Conservation (phyloP, 768 basidiomycete species). For the Sarcodon sp. region DNA sequence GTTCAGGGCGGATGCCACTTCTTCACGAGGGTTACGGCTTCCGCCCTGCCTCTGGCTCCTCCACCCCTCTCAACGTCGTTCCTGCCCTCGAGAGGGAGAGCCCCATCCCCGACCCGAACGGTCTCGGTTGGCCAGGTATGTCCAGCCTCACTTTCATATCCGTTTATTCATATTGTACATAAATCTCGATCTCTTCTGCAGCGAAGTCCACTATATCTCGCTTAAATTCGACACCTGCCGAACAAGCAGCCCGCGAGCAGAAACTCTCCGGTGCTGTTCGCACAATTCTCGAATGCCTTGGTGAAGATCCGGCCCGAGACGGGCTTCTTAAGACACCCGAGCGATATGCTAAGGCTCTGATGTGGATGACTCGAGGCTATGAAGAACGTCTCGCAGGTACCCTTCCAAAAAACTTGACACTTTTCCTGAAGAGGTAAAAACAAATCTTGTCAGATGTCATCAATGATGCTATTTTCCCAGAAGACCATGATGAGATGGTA, state of each 20-base stretch:
- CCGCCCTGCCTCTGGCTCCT: constrained; percentile 51
- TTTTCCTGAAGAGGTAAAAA: constrained; percentile 1
- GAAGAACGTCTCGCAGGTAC: constrained; percentile 86
- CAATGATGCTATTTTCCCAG: constrained; percentile 95
- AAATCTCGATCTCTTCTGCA: constrained; percentile 18
- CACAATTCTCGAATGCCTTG: constrained; percentile 91
- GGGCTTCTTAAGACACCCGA: constrained; percentile 88
- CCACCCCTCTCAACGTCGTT: constrained; percentile 38
- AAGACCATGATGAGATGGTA: constrained; percentile 99
- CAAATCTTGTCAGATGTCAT: constrained; percentile 64
- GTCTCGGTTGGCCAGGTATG: constrained; percentile 89
- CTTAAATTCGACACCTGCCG: constrained; percentile 65
- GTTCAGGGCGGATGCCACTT: constrained; percentile 7
- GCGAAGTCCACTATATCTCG: constrained; percentile 87
- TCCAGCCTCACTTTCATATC: constrained; percentile 5
- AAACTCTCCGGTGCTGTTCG: constrained; percentile 78
- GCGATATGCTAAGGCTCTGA: constrained; percentile 89
- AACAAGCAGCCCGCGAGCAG: constrained; percentile 59
- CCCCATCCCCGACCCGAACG: constrained; percentile 43
- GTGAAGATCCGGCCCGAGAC: constrained; percentile 94
- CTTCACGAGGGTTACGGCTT: constrained; percentile 76
- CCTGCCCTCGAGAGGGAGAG: constrained; percentile 15
- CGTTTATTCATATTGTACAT: neutral
- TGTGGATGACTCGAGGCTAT: constrained; percentile 99
- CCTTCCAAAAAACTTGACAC: constrained; percentile 4